Conservation (phyloP, 2,329 filamentous ascomycete species). For the Amauroascus niger region DNA sequence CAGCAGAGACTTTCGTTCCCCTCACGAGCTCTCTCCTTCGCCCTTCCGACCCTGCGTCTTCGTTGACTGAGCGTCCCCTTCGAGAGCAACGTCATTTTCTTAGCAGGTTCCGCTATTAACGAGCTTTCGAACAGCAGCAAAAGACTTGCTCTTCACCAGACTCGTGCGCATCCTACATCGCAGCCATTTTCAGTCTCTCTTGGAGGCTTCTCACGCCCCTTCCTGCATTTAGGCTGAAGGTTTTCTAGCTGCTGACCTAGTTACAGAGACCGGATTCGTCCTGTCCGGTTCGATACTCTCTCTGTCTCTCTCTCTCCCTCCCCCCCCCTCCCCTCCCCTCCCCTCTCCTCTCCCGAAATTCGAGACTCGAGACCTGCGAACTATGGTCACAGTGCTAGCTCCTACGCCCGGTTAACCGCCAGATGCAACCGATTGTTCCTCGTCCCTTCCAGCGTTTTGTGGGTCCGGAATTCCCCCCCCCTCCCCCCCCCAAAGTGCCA, state of each 20-base stretch:
- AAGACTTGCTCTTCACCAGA: not conserved
- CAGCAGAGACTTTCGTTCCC: not conserved
- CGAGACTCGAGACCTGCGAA: not conserved
- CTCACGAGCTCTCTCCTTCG: not conserved
- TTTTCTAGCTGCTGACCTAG: not conserved
- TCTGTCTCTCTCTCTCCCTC: no score
- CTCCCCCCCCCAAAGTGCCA: no score
- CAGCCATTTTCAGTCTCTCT: not conserved
- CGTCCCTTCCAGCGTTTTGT: constrained; percentile 6
- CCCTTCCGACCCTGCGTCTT: not conserved
- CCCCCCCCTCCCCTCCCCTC: no score
- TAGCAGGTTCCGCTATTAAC: not conserved
- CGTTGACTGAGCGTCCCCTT: not conserved
- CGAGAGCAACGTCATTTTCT: not conserved
- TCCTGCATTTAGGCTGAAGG: constrained; percentile 4
- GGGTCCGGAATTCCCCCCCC: constrained; percentile 2
- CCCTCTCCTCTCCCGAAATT: not conserved
- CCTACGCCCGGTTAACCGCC: not conserved
- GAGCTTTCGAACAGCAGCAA: not conserved
- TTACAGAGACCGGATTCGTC: not conserved
- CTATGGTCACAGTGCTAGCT: not conserved
- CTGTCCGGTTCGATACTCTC: not conserved
- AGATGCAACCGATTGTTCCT: constrained; percentile 4
- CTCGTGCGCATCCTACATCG: not conserved
- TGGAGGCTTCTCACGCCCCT: not conserved